Conservation (phyloP, 305 asterid genomes). For the Lippia alba region DNA sequence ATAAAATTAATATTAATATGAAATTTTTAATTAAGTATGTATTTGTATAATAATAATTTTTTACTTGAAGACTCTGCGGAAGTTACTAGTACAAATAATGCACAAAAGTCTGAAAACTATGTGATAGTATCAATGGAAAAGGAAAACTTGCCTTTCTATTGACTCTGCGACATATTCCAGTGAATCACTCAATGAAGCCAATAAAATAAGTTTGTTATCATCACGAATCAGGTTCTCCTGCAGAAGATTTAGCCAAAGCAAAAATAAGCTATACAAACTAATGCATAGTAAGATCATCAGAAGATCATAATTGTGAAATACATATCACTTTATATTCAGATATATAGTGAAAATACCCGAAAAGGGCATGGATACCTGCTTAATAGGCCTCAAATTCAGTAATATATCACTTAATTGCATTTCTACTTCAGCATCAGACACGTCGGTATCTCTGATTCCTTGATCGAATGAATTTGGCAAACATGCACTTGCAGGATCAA, state of each 20-base stretch:
- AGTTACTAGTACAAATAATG: not conserved
- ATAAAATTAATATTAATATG: too few species aligned
- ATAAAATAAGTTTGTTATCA: conserved; percentile 86
- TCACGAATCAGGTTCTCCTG: conserved; percentile 98
- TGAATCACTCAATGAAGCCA: conserved; percentile 98
- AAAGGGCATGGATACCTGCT: conserved; percentile 67
- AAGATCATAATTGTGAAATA: conserved; percentile 13
- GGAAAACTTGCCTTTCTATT: conserved; percentile 80
- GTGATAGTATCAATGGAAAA: conserved; percentile 27
- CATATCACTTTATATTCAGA: conserved; percentile 26
- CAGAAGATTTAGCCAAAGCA: conserved; percentile 38
- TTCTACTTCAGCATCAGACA: conserved; percentile 73
- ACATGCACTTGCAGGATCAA: conserved; percentile 88
- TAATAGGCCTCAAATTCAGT: conserved; percentile 87
- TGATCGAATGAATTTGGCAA: conserved; percentile 70
- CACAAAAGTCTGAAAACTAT: conserved; percentile 1
- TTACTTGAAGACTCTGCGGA: too few species aligned
- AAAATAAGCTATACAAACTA: conserved; percentile 21
- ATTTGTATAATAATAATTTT: too few species aligned
- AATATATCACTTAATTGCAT: conserved; percentile 74
- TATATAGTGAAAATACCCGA: conserved; percentile 19
- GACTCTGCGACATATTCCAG: conserved; percentile 97
- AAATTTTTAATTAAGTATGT: too few species aligned
- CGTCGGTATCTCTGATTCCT: conserved; percentile 47
- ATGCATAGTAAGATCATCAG: conserved; percentile 17